Percentiles rank a stretch among this genome's conserved stretches.
These are phyloP conservation scores for Olyra latifolia DNA, from an alignment of 176 grass and related monocot species.

Conservation along the genomic window DNA sequence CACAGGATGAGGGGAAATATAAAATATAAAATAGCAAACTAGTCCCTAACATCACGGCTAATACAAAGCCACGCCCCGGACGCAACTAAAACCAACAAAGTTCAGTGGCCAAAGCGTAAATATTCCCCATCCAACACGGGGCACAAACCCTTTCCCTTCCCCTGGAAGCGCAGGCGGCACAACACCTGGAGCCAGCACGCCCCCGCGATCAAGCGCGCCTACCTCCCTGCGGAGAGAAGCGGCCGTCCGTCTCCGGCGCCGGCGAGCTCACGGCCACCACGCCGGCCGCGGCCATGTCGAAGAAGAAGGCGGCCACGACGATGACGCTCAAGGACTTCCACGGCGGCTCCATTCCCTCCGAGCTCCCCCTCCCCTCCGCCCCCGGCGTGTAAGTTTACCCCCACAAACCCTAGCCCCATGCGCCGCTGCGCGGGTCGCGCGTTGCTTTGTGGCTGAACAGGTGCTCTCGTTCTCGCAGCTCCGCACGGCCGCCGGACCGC, in stretches of 20 bases:
- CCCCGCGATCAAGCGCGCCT: slow-evolving; percentile 25
- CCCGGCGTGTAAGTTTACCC: slow-evolving; percentile 58
- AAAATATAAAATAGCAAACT: too few relatives aligned
- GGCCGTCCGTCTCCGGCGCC: slow-evolving; percentile 12
- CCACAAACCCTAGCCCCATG: slow-evolving; percentile 31
- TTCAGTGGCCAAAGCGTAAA: slow-evolving; percentile 14
- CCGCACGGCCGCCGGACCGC: slow-evolving; percentile 53
- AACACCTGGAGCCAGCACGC: slow-evolving; percentile 1
- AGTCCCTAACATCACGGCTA: background rate
- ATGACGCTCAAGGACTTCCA: slow-evolving; percentile 99
- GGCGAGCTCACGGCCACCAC: slow-evolving; percentile 26
- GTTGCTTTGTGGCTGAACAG: background rate
- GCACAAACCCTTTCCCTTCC: slow-evolving; percentile 2
- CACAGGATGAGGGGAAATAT: too few relatives aligned
- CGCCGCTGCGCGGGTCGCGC: background rate
- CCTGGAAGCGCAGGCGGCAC: background rate
- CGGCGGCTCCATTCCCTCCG: slow-evolving; percentile 95
- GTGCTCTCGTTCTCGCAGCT: slow-evolving; percentile 46
- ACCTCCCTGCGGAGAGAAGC: background rate
- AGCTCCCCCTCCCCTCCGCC: slow-evolving; percentile 86
- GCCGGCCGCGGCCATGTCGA: slow-evolving; percentile 62
- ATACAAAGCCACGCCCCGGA: background rate
- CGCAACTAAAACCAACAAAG: background rate
- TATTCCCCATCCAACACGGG: background rate
- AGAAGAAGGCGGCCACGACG: slow-evolving; percentile 87